A percentile compares a stretch with the other conserved stretches of the same genome.
These are phyloP conservation scores for Yamadazyma aaseri DNA, from an alignment of 1,139 yeast species.

Conservation along the genomic window DNA sequence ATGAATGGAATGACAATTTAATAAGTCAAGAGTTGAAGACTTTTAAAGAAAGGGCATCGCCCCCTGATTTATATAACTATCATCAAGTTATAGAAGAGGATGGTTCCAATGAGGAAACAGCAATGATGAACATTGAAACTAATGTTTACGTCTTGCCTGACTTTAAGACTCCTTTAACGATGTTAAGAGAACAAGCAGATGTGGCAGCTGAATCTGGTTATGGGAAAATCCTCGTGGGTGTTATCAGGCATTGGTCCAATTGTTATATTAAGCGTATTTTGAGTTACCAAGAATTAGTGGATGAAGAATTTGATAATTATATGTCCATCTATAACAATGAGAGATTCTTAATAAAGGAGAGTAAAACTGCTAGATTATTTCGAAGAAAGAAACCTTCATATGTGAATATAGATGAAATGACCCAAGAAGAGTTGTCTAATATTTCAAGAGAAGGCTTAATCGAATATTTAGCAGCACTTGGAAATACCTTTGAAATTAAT, in stretches of 20 bases:
- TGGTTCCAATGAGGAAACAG: constrained; percentile 53
- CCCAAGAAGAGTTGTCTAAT: constrained; percentile 46
- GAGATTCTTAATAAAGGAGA: constrained; percentile 35
- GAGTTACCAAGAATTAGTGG: constrained; percentile 57
- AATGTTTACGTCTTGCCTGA: constrained; percentile 66
- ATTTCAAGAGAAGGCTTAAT: constrained; percentile 73
- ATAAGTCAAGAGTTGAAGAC: constrained; percentile 61
- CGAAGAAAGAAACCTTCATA: constrained; percentile 25
- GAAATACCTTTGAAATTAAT: constrained; percentile 80
- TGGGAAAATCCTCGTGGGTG: constrained; percentile 80
- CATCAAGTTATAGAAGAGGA: constrained; percentile 43
- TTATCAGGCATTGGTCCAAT: constrained; percentile 69
- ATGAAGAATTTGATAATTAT: constrained; percentile 52
- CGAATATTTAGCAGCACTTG: constrained; percentile 80
- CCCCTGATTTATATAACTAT: constrained; percentile 61
- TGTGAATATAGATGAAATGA: constrained; percentile 41
- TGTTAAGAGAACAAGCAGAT: constrained; percentile 89
- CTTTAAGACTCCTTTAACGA: constrained; percentile 56
- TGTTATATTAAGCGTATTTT: constrained; percentile 61
- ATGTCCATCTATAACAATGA: constrained; percentile 46
- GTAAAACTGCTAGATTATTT: constrained; percentile 47
- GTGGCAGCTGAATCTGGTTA: constrained; percentile 88
- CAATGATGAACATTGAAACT: constrained; percentile 61
- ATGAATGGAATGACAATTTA: constrained; percentile 76
- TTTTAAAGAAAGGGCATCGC: constrained; percentile 59